A percentile compares a stretch with the other conserved stretches of the same genome.
These are phyloP conservation scores for Candida gigantensis DNA, from an alignment of 1,139 yeast species.

Conservation along the genomic window DNA sequence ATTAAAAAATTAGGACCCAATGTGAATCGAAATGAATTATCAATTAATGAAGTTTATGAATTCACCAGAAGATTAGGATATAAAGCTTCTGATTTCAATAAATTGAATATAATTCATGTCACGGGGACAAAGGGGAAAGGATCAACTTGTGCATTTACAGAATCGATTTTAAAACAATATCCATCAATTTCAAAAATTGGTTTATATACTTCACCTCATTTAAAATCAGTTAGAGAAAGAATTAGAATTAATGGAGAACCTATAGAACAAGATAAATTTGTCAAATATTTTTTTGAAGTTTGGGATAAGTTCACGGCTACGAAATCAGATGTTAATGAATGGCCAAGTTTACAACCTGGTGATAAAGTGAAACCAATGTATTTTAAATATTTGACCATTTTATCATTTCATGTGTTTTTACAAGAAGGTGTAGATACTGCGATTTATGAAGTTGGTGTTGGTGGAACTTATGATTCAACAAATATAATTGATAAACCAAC, in stretches of 20 bases:
- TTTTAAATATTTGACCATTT: slow-evolving; percentile 83
- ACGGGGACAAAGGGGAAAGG: slow-evolving; percentile 99
- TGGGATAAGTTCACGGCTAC: slow-evolving; percentile 79
- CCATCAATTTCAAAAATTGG: slow-evolving; percentile 62
- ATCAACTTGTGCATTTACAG: slow-evolving; percentile 93
- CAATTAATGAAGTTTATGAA: slow-evolving; percentile 86
- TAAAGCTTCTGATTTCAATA: slow-evolving; percentile 65
- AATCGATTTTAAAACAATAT: slow-evolving; percentile 74
- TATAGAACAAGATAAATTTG: slow-evolving; percentile 73
- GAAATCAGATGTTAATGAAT: slow-evolving; percentile 52
- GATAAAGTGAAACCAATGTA: slow-evolving; percentile 83
- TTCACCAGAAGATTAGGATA: slow-evolving; percentile 91
- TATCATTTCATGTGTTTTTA: slow-evolving; percentile 88
- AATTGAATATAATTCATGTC: slow-evolving; percentile 79
- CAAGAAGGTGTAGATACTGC: slow-evolving; percentile 90
- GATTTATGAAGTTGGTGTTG: slow-evolving; percentile 96
- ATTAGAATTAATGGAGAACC: slow-evolving; percentile 88
- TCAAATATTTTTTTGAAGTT: slow-evolving; percentile 89
- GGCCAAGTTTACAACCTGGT: slow-evolving; percentile 70
- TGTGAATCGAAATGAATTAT: slow-evolving; percentile 61
- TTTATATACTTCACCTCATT: slow-evolving; percentile 91
- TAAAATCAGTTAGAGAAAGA: slow-evolving; percentile 90
- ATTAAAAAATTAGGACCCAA: slow-evolving; percentile 67
- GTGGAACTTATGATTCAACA: slow-evolving; percentile 96
- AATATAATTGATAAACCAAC: slow-evolving; percentile 80